Conservation (phyloP, 805 yeast species). For the Scheffersomyces stipitis region DNA sequence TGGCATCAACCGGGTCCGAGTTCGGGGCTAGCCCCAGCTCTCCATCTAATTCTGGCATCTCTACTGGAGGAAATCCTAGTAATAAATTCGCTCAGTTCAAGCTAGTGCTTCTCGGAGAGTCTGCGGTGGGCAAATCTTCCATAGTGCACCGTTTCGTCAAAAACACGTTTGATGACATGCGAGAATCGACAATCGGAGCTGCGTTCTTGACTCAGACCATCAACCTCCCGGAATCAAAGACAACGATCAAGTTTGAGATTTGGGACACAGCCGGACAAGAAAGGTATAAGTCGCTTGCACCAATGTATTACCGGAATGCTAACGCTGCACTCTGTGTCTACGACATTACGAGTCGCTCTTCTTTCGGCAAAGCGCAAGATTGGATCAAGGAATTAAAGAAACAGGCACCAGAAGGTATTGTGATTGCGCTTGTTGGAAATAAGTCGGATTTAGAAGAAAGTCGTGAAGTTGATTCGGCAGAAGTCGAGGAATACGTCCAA, state of each 20-base stretch:
- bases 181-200: slow-evolving; percentile 84
- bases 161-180: slow-evolving; percentile 67
- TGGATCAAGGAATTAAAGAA: slow-evolving; percentile 81
- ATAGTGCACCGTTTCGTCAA: slow-evolving; percentile 70
- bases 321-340: slow-evolving; percentile 79
- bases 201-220: slow-evolving; percentile 75
- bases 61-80: too few species aligned
- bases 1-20: too few species aligned
- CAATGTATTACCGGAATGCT: slow-evolving; percentile 81
- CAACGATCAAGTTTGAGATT: slow-evolving; percentile 68
- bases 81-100: slow-evolving; percentile 53
- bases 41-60: too few species aligned
- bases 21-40: too few species aligned
- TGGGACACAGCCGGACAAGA: slow-evolving; percentile 93
- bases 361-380: slow-evolving; percentile 67
- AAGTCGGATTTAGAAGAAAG: slow-evolving; percentile 59
- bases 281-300: slow-evolving; percentile 72
- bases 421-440: slow-evolving; percentile 84
- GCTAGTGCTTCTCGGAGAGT: slow-evolving; percentile 74
- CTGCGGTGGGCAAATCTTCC: slow-evolving; percentile 80
- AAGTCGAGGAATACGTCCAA: slow-evolving; percentile 49
- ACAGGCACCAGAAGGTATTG: slow-evolving; percentile 72
- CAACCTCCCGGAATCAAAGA: slow-evolving; percentile 48
- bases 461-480: slow-evolving; percentile 41
- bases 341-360: slow-evolving; percentile 68